These are phyloP conservation scores for Glutinoglossum americanum DNA, from an alignment of 495 filamentous ascomycete species.

Conservation along the genomic window DNA sequence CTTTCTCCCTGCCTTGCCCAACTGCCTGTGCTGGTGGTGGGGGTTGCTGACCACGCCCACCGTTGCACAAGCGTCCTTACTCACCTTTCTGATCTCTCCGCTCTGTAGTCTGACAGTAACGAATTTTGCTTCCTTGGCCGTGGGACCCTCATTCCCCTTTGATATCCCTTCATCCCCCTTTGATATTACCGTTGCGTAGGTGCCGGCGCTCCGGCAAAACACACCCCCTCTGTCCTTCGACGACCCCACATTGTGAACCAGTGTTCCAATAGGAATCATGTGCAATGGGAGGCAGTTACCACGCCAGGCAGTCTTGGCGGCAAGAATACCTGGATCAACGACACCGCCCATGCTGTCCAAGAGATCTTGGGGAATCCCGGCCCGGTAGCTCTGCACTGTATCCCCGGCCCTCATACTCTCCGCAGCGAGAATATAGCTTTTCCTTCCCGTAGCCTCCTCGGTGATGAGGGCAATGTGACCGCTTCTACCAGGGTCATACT, in stretches of 20 bases:
- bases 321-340: slow-evolving; percentile 83
- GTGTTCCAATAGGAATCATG: slow-evolving; percentile 79
- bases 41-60: slow-evolving; percentile 85
- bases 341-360: slow-evolving; percentile 76
- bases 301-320: slow-evolving; percentile 78
- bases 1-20: slow-evolving; percentile 84
- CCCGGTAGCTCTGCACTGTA: slow-evolving; percentile 69
- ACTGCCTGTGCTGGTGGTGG: slow-evolving; percentile 67
- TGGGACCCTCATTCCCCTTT: slow-evolving; percentile 46
- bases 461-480: slow-evolving; percentile 82
- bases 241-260: slow-evolving; percentile 79
- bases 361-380: slow-evolving; percentile 67
- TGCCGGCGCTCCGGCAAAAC: slow-evolving; percentile 84
- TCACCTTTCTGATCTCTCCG: slow-evolving; percentile 73
- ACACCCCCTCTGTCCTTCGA: slow-evolving; percentile 50
- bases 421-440: slow-evolving; percentile 79
- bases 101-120: slow-evolving; percentile 73
- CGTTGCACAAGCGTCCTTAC: slow-evolving; percentile 80
- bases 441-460: slow-evolving; percentile 38
- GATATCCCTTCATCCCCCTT: slow-evolving; percentile 66
- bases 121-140: slow-evolving; percentile 32
- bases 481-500: slow-evolving; percentile 81
- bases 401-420: slow-evolving; percentile 89
- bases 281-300: slow-evolving; percentile 89
- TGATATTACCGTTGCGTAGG: slow-evolving; percentile 64